phyloP scores from a whole-genome alignment of 306 rosid species.

The Trifolium repens region DNA sequence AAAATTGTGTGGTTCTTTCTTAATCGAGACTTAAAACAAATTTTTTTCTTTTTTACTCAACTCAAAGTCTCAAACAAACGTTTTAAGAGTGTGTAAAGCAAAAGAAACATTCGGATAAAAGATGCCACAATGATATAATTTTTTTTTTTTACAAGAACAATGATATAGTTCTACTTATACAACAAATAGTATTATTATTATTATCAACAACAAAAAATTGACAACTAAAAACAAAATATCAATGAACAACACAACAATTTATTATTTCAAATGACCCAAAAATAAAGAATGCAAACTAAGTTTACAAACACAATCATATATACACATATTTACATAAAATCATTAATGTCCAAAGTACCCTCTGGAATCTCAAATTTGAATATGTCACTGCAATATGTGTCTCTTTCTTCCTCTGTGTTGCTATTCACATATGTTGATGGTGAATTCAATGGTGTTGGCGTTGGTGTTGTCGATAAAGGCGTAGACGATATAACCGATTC shows the following conservation, averaged over 20 bases:
- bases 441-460: constrained; percentile 70
- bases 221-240: constrained; percentile 29
- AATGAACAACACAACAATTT: constrained; percentile 11
- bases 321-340: constrained; percentile 62
- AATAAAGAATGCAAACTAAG: constrained; percentile 33
- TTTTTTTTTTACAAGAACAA: too few species aligned
- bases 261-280: constrained; percentile 23
- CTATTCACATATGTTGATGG: constrained; percentile 60
- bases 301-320: constrained; percentile 13
- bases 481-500: constrained; percentile 67
- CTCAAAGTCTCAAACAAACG: neutral
- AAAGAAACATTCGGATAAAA: neutral
- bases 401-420: constrained; percentile 80
- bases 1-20: too few species aligned
- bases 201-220: constrained; percentile 34
- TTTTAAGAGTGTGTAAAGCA: too few species aligned
- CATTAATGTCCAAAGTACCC: constrained; percentile 66
- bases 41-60: too few species aligned
- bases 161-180: neutral
- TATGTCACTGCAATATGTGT: constrained; percentile 69
- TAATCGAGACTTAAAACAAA: too few species aligned
- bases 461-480: constrained; percentile 63
- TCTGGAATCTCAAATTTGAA: constrained; percentile 89
- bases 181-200: constrained; percentile 18
- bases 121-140: neutral